Base-by-base conservation (phyloP, 805 yeast genomes). In the Sugiyamaella floridensis region DNA sequence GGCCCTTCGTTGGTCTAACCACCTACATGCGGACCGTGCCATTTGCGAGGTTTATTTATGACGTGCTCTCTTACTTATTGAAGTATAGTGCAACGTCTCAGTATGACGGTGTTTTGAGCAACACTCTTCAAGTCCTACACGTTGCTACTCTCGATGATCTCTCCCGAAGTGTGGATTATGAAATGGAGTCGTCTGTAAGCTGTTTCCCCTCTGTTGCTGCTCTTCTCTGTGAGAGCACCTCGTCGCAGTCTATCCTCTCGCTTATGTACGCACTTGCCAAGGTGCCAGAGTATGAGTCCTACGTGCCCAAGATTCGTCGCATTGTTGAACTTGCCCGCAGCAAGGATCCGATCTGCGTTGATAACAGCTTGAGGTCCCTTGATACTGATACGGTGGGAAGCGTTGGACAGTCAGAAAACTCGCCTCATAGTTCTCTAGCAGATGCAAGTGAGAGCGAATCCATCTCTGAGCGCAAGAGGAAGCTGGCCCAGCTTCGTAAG, bases 81-180 rank as follows among this genome's bases (percentile, higher is more conserved):
- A 44, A 34, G 32, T 11, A n/a, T 26, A 18, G 37, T 8, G n/a
- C n/a, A 5, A 71, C 73, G 1, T 58, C 67, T 9, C 73, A 75
- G 34, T 75, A 76, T 15, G 96, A 88, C 15, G 71, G 78, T 0
- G 65, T 88, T 10, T 60, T 86, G 19, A 81, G 79, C 22, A 73
- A 83, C 1, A 64, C 78, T 0, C 71, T 89, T 7, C 89, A 89
- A 60, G 68, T 90, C 50, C 72, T 87, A 28, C 93, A 89, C 61
- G 72, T 85, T 37, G 81, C 82, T 15, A 72, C 74, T 1, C 63
- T 76, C 8, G 72, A 73, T 41, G 75, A 77, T 51, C 65, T 73
- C 5, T 16, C 34, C 50, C 34, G 55, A 57, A 37, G 55, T 11
- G 20, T 45, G 14, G 26, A 34, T 32, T 45, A 40, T 26, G 45